These are phyloP conservation scores for Torrubiellomyces zombiae DNA, from an alignment of 2,329 filamentous ascomycete species.

Conservation along the genomic window DNA sequence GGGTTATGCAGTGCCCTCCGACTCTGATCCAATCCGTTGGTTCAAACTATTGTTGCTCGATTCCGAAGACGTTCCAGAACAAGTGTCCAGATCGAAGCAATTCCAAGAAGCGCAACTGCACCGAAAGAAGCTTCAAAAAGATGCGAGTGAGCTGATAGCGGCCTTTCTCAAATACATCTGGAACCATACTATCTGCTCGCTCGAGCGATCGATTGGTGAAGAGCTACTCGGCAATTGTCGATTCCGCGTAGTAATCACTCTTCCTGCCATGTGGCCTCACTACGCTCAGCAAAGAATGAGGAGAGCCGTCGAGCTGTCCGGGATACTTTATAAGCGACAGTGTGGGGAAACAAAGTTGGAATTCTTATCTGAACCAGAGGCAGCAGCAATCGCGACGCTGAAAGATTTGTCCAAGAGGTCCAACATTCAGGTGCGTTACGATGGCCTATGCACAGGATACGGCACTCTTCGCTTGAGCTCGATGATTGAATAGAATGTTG, in stretches of 20 bases:
- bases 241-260: slow-evolving; percentile 22
- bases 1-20: slow-evolving; percentile 14
- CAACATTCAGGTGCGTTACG: slow-evolving; percentile 8
- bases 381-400: slow-evolving; percentile 22
- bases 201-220: slow-evolving; percentile 10
- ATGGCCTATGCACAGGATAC: not conserved
- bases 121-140: slow-evolving; percentile 4
- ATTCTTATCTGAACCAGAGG: slow-evolving; percentile 27
- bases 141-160: slow-evolving; percentile 13
- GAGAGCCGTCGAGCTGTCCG: slow-evolving; percentile 16
- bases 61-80: slow-evolving; percentile 9
- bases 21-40: slow-evolving; percentile 15
- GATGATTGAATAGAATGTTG: not conserved
- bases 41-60: slow-evolving; percentile 25
- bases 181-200: slow-evolving; percentile 11
- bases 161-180: slow-evolving; percentile 18
- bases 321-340: slow-evolving; percentile 14
- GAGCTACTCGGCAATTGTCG: slow-evolving; percentile 7
- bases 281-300: slow-evolving; percentile 21
- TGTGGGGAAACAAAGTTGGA: slow-evolving; percentile 14
- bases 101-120: slow-evolving; percentile 5
- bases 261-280: slow-evolving; percentile 28
- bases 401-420: slow-evolving; percentile 10
- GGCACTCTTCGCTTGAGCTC: not conserved
- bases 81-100: slow-evolving; percentile 9